Evolutionary conservation across 1,284 basidiomycete species (phyloP).

Genomic region (Sphaerobolus stellatus): DNA sequence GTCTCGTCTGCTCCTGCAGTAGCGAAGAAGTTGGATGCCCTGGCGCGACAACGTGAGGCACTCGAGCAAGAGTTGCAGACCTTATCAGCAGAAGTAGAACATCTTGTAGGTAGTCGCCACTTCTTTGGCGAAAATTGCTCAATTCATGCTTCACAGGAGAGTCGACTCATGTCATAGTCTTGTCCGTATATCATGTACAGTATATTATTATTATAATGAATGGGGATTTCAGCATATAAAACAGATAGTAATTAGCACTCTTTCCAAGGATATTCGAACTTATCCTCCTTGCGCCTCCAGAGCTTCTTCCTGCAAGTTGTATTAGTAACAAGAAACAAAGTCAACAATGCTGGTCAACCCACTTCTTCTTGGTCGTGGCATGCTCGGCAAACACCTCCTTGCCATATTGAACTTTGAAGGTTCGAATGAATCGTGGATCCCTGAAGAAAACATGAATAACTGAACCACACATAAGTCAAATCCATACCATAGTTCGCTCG

Average conservation of each 20-base stretch:
- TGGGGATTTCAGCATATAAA: background rate
- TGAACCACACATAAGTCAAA: background rate
- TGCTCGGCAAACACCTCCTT: slow-evolving; percentile 87
- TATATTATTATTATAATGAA: background rate
- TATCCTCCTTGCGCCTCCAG: slow-evolving; percentile 86
- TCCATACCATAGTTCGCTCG: slow-evolving; percentile 89
- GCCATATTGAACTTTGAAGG: slow-evolving; percentile 87
- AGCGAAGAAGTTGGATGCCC: slow-evolving; percentile 61
- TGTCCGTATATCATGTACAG: background rate
- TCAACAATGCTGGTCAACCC: slow-evolving; percentile 29
- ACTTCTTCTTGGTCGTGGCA: slow-evolving; percentile 85
- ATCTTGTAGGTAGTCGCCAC: slow-evolving; percentile 42
- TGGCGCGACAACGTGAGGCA: slow-evolving; percentile 61
- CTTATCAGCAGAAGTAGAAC: slow-evolving; percentile 59
- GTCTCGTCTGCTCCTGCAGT: slow-evolving; percentile 49
- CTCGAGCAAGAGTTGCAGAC: slow-evolving; percentile 54
- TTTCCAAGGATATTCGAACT: slow-evolving; percentile 85
- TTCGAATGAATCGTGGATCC: slow-evolving; percentile 94
- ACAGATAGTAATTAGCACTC: slow-evolving; percentile 43
- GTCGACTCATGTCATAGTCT: background rate
- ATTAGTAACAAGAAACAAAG: slow-evolving; percentile 4
- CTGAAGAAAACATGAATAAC: slow-evolving; percentile 36
- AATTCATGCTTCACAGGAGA: background rate
- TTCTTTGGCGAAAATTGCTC: slow-evolving; percentile 26
- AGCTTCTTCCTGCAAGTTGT: slow-evolving; percentile 70